phyloP scores from a whole-genome alignment of 1,139 yeast species.

The Arxiozyma slooffiae region DNA sequence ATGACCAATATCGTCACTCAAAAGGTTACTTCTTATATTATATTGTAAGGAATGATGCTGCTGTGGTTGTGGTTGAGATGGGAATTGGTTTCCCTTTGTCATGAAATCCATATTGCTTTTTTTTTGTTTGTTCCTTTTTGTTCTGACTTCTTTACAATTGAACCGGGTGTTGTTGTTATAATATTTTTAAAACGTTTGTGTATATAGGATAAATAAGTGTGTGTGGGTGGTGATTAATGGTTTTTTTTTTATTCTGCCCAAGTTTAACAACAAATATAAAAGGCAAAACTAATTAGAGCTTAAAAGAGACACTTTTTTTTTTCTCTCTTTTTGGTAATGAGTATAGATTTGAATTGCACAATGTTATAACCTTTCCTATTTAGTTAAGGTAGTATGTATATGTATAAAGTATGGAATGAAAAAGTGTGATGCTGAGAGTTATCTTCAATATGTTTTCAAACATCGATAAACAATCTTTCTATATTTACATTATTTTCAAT shows the following conservation, averaged over 20 bases:
- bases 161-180: not conserved
- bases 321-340: not conserved
- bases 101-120: not conserved
- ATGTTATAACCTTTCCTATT: not conserved
- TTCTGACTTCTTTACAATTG: too few relatives aligned
- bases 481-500: not conserved
- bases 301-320: not conserved
- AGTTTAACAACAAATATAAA: not conserved
- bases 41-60: slow-evolving; percentile 10
- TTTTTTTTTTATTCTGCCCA: too few relatives aligned
- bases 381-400: too few relatives aligned
- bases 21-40: slow-evolving; percentile 29
- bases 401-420: too few relatives aligned
- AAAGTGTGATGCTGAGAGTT: not conserved
- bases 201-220: too few relatives aligned
- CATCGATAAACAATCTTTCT: too few relatives aligned
- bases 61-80: not conserved
- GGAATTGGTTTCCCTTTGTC: not conserved
- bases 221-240: not conserved
- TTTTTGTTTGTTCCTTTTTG: too few relatives aligned
- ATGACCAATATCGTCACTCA: slow-evolving; percentile 33
- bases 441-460: not conserved
- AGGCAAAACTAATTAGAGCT: too few relatives aligned
- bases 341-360: not conserved
- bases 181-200: not conserved